Evolutionary conservation across 768 basidiomycete species (phyloP), one percentile per base, ranked within the genome.

Genomic region (Porpolomopsis calyptriformis): DNA sequence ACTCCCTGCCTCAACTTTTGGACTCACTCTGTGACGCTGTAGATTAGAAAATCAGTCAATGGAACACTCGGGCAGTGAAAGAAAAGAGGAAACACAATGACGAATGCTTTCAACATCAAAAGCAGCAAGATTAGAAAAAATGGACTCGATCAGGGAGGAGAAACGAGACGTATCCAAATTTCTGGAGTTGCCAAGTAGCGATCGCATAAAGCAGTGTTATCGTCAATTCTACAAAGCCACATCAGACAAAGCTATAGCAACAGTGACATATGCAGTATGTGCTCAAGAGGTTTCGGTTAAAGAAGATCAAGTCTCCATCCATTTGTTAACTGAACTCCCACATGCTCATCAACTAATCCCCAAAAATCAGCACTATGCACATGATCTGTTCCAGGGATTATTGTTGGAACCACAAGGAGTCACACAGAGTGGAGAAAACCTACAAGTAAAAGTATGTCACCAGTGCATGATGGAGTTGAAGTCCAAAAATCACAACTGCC

Each of bases 181-280:
- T 29, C 25, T 47, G 2, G 39, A 41, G 14, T 16, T 31, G 1
- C 40, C 46, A 22, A 7, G 14, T 1, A 10, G 18, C 7, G 16
- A 19, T 6, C 4, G 26, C 12, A 29, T 47, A 10, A 39, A 47
- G 8, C 9, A 11, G n/a, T 46, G 49, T 33, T 45, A 46, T 36
- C 20, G 45, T 10, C n/a, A 26, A 6, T 53, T 51, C 40, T 43
- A 51, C 24, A 19, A 51, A 4, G 40, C 43, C 2, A 49, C 50
- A 19, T 42, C 42, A n/a, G 41, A 45, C 11, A 22, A 20, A 18
- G 47, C 46, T 5, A 2, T 51, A 12, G n/a, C 26, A 9, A 20
- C 39, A 2, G 26, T 25, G 6, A 43, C 49, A 10, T 54, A 51
- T 46, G 53, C 31, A 2, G 48, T 52, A 1, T 54, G 53, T 29